phyloP scores from a whole-genome alignment of 2,329 filamentous ascomycete species.

The Diplodia seriata region DNA sequence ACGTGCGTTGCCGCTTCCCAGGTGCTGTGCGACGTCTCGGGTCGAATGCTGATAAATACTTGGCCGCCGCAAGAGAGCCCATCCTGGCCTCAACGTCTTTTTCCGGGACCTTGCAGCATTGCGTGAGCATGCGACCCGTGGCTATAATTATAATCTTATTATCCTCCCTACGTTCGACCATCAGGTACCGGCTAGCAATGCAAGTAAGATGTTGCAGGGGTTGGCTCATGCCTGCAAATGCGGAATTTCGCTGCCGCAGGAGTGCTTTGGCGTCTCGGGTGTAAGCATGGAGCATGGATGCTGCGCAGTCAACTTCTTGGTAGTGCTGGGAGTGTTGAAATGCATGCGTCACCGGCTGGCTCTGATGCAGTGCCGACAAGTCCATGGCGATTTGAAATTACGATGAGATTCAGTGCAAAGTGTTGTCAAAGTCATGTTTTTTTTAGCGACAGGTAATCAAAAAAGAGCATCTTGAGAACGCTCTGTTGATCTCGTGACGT shows the following conservation, averaged over 20 bases:
- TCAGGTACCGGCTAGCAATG: neutral
- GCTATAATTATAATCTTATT: constrained; percentile 2
- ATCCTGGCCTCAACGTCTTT: neutral
- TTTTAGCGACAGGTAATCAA: no score
- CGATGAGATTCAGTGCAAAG: neutral
- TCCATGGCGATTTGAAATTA: neutral
- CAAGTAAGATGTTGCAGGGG: neutral
- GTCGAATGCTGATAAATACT: neutral
- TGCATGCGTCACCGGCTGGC: neutral
- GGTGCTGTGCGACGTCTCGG: neutral
- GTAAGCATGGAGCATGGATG: neutral
- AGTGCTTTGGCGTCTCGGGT: neutral
- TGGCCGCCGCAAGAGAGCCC: neutral
- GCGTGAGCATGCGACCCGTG: neutral
- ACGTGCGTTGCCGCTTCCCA: neutral
- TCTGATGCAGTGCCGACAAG: neutral
- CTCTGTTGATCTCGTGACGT: neutral
- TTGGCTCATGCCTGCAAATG: neutral
- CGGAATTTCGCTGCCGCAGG: neutral
- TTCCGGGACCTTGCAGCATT: neutral
- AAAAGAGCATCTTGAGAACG: neutral
- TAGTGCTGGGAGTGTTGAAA: neutral
- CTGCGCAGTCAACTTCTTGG: neutral
- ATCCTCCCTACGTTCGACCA: neutral
- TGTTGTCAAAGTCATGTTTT: neutral